Percentiles rank a stretch among this genome's conserved stretches.
These are phyloP conservation scores for Candida sp. DNA, from an alignment of 1,139 yeast genomes.

Conservation along the genomic window DNA sequence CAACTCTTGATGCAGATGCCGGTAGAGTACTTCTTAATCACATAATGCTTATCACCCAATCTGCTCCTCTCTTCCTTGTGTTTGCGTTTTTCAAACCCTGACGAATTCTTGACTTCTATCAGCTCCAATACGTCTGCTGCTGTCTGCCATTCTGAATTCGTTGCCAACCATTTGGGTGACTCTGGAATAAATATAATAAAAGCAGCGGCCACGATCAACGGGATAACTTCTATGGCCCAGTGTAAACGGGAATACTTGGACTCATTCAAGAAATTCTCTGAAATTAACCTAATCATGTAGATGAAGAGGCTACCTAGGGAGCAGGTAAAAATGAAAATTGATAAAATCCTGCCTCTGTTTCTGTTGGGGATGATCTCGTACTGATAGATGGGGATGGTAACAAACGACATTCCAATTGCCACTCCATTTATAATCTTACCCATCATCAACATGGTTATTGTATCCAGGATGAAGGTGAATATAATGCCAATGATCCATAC, in stretches of 20 bases:
- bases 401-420: conserved; percentile 33
- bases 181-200: conserved; percentile 29
- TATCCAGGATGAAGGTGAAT: conserved; percentile 28
- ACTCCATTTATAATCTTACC: conserved; percentile 36
- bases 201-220: conserved; percentile 21
- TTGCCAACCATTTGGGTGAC: conserved; percentile 41
- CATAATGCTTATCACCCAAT: conserved; percentile 26
- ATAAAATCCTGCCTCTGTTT: conserved; percentile 22
- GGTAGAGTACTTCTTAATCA: conserved; percentile 28
- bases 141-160: conserved; percentile 30
- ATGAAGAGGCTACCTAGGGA: conserved; percentile 26
- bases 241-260: conserved; percentile 12
- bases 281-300: conserved; percentile 22
- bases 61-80: conserved; percentile 11
- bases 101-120: conserved; percentile 13
- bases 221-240: conserved; percentile 31
- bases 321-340: conserved; percentile 15
- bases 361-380: conserved; percentile 30
- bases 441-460: conserved; percentile 26
- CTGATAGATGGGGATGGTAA: conserved; percentile 36
- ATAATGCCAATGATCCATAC: conserved; percentile 34
- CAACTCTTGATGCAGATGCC: conserved; percentile 24
- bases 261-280: conserved; percentile 17
- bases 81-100: conserved; percentile 2
- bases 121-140: conserved; percentile 31